Conservation (phyloP, 2,329 filamentous ascomycete species). For the Botryotinia calthae region DNA sequence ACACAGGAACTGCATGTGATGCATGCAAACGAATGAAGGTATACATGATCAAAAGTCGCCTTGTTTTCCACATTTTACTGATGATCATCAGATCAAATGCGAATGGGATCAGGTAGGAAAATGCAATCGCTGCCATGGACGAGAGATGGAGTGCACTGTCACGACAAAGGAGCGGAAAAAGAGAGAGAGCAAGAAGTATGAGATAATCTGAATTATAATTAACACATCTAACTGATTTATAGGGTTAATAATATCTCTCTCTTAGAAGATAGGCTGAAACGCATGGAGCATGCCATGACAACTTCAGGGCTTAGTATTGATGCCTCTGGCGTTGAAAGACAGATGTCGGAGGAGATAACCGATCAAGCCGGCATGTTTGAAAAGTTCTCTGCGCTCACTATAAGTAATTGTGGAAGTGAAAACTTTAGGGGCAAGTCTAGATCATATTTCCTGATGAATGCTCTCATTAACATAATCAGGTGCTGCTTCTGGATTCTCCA, state of each 20-base stretch:
- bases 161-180: constrained; percentile 32
- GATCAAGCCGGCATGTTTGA: constrained; percentile 26
- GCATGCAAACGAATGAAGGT: constrained; percentile 33
- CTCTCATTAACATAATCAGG: constrained; percentile 23
- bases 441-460: background rate
- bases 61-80: constrained; percentile 3
- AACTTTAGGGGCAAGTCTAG: constrained; percentile 29
- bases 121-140: constrained; percentile 28
- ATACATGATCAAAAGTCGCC: constrained; percentile 16
- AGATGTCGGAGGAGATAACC: constrained; percentile 26
- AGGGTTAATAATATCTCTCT: constrained; percentile 26
- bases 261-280: constrained; percentile 32
- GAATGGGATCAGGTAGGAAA: constrained; percentile 28
- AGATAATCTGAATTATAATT: constrained; percentile 9
- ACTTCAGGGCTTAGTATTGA: constrained; percentile 22
- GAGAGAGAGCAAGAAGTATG: constrained; percentile 29
- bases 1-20: constrained; percentile 33
- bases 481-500: constrained; percentile 31
- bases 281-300: constrained; percentile 31
- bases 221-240: constrained; percentile 12
- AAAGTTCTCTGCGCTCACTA: constrained; percentile 28
- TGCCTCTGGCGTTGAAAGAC: constrained; percentile 18
- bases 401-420: constrained; percentile 24
- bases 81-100: constrained; percentile 29
- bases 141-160: constrained; percentile 29